phyloP scores from a whole-genome alignment of 1,284 basidiomycete genomes.

The Tetrapyrgos nigripes region DNA sequence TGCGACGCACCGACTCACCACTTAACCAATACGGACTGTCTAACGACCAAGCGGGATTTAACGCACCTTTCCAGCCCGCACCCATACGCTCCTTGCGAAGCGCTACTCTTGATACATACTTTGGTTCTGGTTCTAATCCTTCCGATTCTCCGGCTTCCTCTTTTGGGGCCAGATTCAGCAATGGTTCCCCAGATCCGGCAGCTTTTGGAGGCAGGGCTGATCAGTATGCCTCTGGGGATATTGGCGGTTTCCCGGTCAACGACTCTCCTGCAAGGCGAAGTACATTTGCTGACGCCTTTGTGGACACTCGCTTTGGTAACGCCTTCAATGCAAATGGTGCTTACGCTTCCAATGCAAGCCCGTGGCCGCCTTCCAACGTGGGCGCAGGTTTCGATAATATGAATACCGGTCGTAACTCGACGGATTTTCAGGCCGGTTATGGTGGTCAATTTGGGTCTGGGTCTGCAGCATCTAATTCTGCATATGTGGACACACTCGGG shows the following conservation, averaged over 20 bases:
- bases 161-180: slow-evolving; percentile 64
- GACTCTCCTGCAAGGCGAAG: slow-evolving; percentile 35
- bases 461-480: neutral
- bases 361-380: slow-evolving; percentile 38
- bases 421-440: slow-evolving; percentile 13
- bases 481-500: neutral
- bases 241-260: slow-evolving; percentile 28
- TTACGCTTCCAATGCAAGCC: slow-evolving; percentile 38
- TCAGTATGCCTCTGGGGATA: slow-evolving; percentile 43
- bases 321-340: slow-evolving; percentile 41
- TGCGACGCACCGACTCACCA: slow-evolving; percentile 52
- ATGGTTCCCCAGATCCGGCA: slow-evolving; percentile 72
- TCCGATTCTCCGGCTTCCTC: slow-evolving; percentile 77
- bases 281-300: slow-evolving; percentile 38
- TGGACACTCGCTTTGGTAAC: slow-evolving; percentile 38
- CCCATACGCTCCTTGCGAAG: slow-evolving; percentile 63
- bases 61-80: slow-evolving; percentile 67
- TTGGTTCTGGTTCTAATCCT: slow-evolving; percentile 55
- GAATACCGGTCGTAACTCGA: slow-evolving; percentile 25
- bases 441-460: slow-evolving; percentile 9
- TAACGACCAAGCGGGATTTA: slow-evolving; percentile 47
- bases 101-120: slow-evolving; percentile 64
- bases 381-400: slow-evolving; percentile 25
- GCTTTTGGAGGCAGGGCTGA: slow-evolving; percentile 57
- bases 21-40: slow-evolving; percentile 30